Base-by-base conservation (phyloP, 768 basidiomycete species). In the Boletus sp. region DNA sequence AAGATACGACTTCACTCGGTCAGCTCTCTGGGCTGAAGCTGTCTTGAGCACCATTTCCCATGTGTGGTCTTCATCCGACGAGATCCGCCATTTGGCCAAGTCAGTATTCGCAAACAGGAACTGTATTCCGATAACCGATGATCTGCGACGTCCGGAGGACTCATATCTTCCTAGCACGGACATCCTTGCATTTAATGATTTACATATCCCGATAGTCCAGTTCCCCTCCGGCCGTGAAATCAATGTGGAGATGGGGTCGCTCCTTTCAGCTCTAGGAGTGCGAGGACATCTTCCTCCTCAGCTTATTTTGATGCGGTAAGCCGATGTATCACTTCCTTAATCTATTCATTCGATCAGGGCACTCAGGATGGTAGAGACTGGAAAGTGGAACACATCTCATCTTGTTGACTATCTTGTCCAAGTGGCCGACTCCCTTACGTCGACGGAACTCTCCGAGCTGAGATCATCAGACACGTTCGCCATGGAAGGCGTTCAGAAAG, bases 111-210 rank as follows among this genome's bases (percentile, higher is more conserved):
- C 34, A 68, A 7, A 55, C 60, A 13, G 61, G 79, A 7, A 64
- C 1, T 81, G 81, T 60, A 70, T 87, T 4, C 84, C 73, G 50
- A 76, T 73, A n/a, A 69, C 48, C 15, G 4, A 21, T 11, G 93
- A 93, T 7, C 79, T 93, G 74, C 84, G 82, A 60, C 64, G 68
- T 33, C 90, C 94, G 0, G 69, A 71, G 5, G 81, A 92, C 53
- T 72, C 87, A 4, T 96, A 93, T 72, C 92, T 96, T 65, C 72
- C 86, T 10, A 90, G 82, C 58, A 88, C 87, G 21, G 82, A 89
- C 61, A 76, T 27, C 17, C 8, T 11, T 6, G 11, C 32, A 6
- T 53, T 32, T 15, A 32, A 17, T 17, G 33, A 46, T 27, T 25
- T 48, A 3, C 14, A 25, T 19, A 14, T 53, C 5, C 52, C 52